Conservation (phyloP, 2,329 filamentous ascomycete species). For the Aspergillus candidus region DNA sequence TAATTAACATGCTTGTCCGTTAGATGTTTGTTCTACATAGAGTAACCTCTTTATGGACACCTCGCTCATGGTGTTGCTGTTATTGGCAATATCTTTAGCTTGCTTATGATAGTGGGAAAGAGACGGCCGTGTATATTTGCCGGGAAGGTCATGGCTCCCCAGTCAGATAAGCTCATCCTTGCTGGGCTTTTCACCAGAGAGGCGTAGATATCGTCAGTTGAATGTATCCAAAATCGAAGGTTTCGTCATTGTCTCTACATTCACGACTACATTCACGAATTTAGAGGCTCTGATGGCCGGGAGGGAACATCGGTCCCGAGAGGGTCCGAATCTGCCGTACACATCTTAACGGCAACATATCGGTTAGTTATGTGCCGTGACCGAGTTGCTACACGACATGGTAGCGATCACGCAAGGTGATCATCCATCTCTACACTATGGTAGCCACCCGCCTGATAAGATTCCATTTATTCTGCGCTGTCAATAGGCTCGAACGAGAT, state of each 20-base stretch:
- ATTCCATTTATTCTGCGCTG: constrained; percentile 17
- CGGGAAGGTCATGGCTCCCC: too few relatives aligned
- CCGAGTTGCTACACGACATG: constrained; percentile 39
- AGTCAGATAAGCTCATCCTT: constrained; percentile 6
- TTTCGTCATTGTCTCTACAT: constrained; percentile 2
- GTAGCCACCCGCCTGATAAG: constrained; percentile 23
- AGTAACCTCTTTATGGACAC: too few relatives aligned
- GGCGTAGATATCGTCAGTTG: constrained; percentile 6
- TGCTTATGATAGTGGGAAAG: too few relatives aligned
- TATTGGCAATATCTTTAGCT: too few relatives aligned
- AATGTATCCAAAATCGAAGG: constrained; percentile 7
- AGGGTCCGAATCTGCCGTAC: constrained; percentile 17
- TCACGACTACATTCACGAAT: too few relatives aligned
- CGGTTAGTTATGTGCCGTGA: constrained; percentile 28
- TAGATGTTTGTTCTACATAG: too few relatives aligned
- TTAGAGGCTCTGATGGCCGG: not conserved
- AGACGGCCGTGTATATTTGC: too few relatives aligned
- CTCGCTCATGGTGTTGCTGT: too few relatives aligned
- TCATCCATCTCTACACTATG: constrained; percentile 25
- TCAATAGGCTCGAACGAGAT: constrained; percentile 17
- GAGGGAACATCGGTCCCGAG: constrained; percentile 2
- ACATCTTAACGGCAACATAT: constrained; percentile 26
- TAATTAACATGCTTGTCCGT: too few relatives aligned
- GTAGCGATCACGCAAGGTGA: constrained; percentile 26
- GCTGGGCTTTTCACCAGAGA: constrained; percentile 8